Evolutionary conservation across 805 yeast genomes (phyloP), one percentile per base, ranked within the genome.

Genomic region (Saccharomycopsis fodiens): DNA sequence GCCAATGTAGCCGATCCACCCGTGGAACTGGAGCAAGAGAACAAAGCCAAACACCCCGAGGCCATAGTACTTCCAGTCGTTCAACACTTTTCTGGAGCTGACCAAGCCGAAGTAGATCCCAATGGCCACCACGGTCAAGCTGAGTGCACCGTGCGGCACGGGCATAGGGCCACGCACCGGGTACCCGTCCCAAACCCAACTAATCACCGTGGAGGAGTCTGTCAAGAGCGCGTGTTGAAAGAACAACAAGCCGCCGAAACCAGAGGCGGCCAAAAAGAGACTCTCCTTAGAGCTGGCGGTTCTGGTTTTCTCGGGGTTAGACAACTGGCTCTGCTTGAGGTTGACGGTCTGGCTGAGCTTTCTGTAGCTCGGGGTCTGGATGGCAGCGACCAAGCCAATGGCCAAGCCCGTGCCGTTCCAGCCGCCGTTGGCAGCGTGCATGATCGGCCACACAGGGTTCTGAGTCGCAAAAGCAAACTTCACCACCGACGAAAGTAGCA

Each of bases 171-270:
- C 94, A 3, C 67, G 66, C n/a, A 85, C 69, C 35, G 95, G 95
- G 60, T 73, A 91, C 1, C 98, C 98, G 51, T 81, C 84, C 97
- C 97, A 93, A n/a, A 79, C 78, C 97, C 97, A 93, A 39, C 81
- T 70, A n/a, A 86, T 83, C 36, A 91, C 70, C 7, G 93, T 84
- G 2, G 95, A 80, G 0, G 96, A 74, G 60, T 93, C 98, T 2
- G 86, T 74, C 39, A 88, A 61, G 68, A 81, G 75, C 12, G 94
- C 84, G 54, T 80, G 82, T 30, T 84, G 61, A 4, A 83, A 75
- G 59, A 79, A 91, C 23, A 87, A 60, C 46, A 82, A 68, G 1
- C 87, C 78, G 20, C 94, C 97, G 52, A 91, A 70, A 1, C 95
- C 95, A 20, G 75, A 43, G 2, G 82, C 73, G 1, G 87, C 71